Base-by-base conservation (phyloP, 352 stramenopile genomes). In the Phytophthora aleatoria region DNA sequence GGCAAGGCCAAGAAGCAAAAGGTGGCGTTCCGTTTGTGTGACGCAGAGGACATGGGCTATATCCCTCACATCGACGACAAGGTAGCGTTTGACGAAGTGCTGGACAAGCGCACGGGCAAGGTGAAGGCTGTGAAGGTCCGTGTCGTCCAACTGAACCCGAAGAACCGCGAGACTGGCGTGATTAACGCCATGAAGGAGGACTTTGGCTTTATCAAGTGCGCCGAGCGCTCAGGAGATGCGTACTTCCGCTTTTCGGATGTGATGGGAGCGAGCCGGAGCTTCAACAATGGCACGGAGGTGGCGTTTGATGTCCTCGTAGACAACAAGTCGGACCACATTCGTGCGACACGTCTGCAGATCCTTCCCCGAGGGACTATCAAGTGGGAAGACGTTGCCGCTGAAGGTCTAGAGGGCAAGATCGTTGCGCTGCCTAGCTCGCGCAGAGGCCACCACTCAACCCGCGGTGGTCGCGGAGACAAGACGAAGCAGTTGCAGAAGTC, bases 191-290 rank as follows among this genome's bases (percentile, higher is more conserved):
- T 92, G 61, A 90, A 90, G 43, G 83, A 92, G 13, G 85, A 94
- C 3, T 94, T 91, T 62, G 85, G 85, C 0, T 94, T 94, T 58
- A 91, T 94, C 61, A 90, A 91, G 64, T 92, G 82, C 41, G 79
- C 79, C 0, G 83, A 94, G 28, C 79, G 85, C n/a, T 61, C 66
- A 1, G 63, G 61, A 1, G 85, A 94, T 38, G 83, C 83, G 27
- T 94, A 90, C 62, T 94, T 94, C 48, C 80, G 83, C 39, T 87
- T 94, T 41, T 76, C 76, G 11, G 85, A 94, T 56, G 83, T 94
- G 4, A 88, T 94, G 74, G 81, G 73, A 27, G 62, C 74, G 24
- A 68, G 49, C 42, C 73, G 72, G 10, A 77, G 81, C 61, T 77
- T 92, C 42, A 79, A 72, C 5, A 54, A 67, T 36, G 81, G 78